Conservation (phyloP, 768 basidiomycete genomes). For the Xerocomus potaroensis region DNA sequence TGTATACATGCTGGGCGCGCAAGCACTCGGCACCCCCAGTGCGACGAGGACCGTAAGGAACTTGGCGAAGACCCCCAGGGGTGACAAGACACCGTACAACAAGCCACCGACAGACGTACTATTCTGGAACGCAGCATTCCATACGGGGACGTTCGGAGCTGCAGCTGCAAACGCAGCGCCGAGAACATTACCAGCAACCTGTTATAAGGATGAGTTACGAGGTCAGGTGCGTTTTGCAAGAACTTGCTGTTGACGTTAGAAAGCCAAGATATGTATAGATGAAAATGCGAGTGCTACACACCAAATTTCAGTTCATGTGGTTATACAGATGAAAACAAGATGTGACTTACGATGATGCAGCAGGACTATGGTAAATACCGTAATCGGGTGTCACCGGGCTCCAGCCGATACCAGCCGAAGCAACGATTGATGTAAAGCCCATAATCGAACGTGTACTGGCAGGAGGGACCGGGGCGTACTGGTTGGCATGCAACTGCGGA, state of each 20-base stretch:
- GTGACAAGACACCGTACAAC: conserved; percentile 35
- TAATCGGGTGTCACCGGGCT: conserved; percentile 45
- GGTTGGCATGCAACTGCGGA: conserved; percentile 51
- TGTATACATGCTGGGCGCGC: conserved; percentile 57
- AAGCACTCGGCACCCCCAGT: conserved; percentile 50
- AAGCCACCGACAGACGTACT: conserved; percentile 44
- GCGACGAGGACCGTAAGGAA: conserved; percentile 49
- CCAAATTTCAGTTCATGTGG: not conserved
- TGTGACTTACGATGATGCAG: conserved; percentile 51
- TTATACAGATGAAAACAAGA: not conserved
- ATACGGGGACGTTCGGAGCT: conserved; percentile 34
- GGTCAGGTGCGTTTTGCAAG: not conserved
- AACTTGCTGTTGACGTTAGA: conserved; percentile 38
- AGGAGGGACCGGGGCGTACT: conserved; percentile 30
- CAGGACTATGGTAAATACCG: conserved; percentile 46
- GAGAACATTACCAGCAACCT: conserved; percentile 40
- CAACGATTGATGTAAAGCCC: conserved; percentile 42
- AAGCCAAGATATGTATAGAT: conserved; percentile 46
- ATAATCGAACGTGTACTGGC: conserved; percentile 35
- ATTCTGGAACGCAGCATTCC: conserved; percentile 39
- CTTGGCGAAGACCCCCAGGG: conserved; percentile 42
- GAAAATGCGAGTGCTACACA: conserved; percentile 35
- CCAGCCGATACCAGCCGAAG: conserved; percentile 43
- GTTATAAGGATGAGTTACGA: not conserved
- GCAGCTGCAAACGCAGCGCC: conserved; percentile 46